Percentiles rank a stretch among this genome's conserved stretches.
Conservation (phyloP, 148 eudicot genomes). For the Fagopyrum homotropicum region DNA sequence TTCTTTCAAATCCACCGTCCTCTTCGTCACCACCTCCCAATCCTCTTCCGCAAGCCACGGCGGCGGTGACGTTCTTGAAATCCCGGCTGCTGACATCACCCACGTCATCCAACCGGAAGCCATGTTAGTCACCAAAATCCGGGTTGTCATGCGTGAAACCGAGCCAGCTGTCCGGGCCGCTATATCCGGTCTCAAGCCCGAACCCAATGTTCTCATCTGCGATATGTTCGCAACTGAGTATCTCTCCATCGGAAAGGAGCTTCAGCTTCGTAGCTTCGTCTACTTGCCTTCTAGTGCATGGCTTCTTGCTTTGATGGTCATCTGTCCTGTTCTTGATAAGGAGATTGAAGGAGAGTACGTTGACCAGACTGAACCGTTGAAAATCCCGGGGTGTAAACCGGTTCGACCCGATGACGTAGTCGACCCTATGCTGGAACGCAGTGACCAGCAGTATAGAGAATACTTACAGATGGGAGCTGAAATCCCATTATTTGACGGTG, state of each 20-base stretch:
- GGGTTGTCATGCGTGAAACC: conserved; percentile 26
- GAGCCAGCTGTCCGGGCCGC: conserved; percentile 23
- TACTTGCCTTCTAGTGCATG: conserved; percentile 21
- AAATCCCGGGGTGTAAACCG: conserved; percentile 32
- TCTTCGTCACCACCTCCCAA: background rate
- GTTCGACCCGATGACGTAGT: conserved; percentile 33
- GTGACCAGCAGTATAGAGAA: conserved; percentile 18
- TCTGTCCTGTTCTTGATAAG: conserved; percentile 16
- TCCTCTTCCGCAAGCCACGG: background rate
- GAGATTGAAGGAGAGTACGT: conserved; percentile 19
- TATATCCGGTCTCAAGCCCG: conserved; percentile 14
- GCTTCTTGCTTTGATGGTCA: conserved; percentile 18
- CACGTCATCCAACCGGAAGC: conserved; percentile 21
- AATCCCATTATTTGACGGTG: conserved; percentile 26
- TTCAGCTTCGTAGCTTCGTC: conserved; percentile 16
- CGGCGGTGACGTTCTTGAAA: conserved; percentile 9
- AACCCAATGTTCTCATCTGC: conserved; percentile 15
- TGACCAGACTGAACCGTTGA: conserved; percentile 20
- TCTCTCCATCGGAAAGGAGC: conserved; percentile 17
- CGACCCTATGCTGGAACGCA: conserved; percentile 38
- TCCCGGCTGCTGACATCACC: conserved; percentile 39
- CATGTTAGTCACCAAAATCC: conserved; percentile 25
- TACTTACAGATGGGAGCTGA: conserved; percentile 20
- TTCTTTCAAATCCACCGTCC: conserved; percentile 12
- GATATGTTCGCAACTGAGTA: conserved; percentile 27